Percentiles rank a stretch among this genome's conserved stretches.
These are phyloP conservation scores for Penstemon eatonii DNA, from an alignment of 257 asterid genomes.

Conservation along the genomic window DNA sequence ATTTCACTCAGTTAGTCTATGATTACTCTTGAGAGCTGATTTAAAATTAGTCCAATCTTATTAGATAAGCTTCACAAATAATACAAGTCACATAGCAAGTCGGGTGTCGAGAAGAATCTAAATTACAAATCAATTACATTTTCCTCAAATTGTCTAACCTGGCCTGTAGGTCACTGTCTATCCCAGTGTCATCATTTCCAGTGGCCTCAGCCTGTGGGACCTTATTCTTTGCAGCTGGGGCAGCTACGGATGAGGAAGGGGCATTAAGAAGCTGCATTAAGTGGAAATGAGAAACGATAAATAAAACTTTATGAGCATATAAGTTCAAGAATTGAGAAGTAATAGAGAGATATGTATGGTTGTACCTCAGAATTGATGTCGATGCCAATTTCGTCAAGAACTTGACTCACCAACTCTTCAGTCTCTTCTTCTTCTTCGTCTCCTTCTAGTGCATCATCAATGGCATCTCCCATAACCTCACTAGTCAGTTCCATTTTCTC, in stretches of 20 bases:
- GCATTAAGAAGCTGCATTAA: slow-evolving; percentile 80
- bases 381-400: slow-evolving; percentile 96
- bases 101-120: slow-evolving; percentile 26
- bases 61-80: slow-evolving; percentile 34
- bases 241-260: slow-evolving; percentile 84
- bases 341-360: not conserved
- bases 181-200: slow-evolving; percentile 77
- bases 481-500: slow-evolving; percentile 95
- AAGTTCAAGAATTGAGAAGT: not conserved
- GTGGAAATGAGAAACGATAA: slow-evolving; percentile 16
- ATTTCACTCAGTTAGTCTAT: no score
- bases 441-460: slow-evolving; percentile 98
- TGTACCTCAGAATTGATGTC: slow-evolving; percentile 87
- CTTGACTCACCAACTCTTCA: slow-evolving; percentile 89
- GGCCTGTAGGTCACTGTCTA: slow-evolving; percentile 96
- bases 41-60: slow-evolving; percentile 5
- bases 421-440: slow-evolving; percentile 99
- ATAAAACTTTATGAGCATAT: not conserved
- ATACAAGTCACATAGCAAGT: slow-evolving; percentile 40
- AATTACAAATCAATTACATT: slow-evolving; percentile 53
- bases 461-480: slow-evolving; percentile 98
- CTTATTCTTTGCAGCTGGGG: slow-evolving; percentile 75
- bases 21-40: no score
- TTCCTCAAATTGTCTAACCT: slow-evolving; percentile 96
- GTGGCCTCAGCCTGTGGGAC: slow-evolving; percentile 91